These are phyloP conservation scores for Rhinocladiella similis DNA, from an alignment of 2,329 filamentous ascomycete species.

Conservation along the genomic window DNA sequence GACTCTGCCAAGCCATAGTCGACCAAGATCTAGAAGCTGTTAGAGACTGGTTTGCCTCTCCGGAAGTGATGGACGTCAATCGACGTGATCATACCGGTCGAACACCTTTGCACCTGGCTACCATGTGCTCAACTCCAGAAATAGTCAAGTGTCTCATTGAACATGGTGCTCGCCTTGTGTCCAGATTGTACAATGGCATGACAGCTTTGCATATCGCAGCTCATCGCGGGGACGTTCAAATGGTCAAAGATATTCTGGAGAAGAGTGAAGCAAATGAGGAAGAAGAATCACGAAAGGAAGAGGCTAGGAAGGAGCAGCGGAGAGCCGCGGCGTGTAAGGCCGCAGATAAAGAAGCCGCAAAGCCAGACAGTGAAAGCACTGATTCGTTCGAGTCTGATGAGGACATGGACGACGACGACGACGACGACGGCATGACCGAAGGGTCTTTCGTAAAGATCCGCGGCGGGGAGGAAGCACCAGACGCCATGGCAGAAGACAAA, in stretches of 20 bases:
- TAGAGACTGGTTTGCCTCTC: conserved; percentile 63
- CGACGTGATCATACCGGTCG: conserved; percentile 75
- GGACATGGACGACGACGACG: conserved; percentile 44
- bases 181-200: conserved; percentile 74
- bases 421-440: conserved; percentile 53
- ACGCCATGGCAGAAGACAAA: conserved; percentile 54
- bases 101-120: conserved; percentile 75
- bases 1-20: conserved; percentile 78
- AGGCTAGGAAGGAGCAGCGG: conserved; percentile 25
- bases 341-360: conserved; percentile 16
- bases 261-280: conserved; percentile 75
- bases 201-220: conserved; percentile 83
- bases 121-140: conserved; percentile 65
- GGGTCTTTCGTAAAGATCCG: conserved; percentile 73
- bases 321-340: conserved; percentile 15
- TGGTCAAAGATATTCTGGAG: conserved; percentile 70
- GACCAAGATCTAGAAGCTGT: conserved; percentile 71
- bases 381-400: conserved; percentile 36
- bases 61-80: conserved; percentile 70
- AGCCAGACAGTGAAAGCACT: conserved; percentile 30
- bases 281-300: conserved; percentile 48
- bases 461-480: conserved; percentile 33
- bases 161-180: conserved; percentile 69
- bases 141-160: conserved; percentile 72
- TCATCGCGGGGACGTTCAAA: conserved; percentile 65